A percentile compares a stretch with the other conserved stretches of the same genome.
Conservation (phyloP, 352 stramenopile genomes). For the Globisporangium acanthophoron region DNA sequence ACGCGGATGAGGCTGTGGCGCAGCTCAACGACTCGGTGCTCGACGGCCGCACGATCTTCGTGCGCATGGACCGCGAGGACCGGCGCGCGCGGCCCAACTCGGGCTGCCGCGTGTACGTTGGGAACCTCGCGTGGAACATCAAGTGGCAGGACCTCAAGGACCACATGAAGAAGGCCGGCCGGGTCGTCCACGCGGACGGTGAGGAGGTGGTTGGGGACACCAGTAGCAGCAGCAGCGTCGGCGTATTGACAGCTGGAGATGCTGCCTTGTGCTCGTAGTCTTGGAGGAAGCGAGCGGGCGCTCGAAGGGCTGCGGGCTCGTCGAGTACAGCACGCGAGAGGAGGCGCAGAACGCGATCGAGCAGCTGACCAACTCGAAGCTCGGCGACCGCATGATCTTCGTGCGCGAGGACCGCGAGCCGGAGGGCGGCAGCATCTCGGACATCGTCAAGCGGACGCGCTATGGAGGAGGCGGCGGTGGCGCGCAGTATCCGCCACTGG, state of each 20-base stretch:
- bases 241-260: background rate
- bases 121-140: conserved; percentile 90
- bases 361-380: conserved; percentile 89
- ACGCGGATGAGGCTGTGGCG: conserved; percentile 78
- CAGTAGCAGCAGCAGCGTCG: background rate
- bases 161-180: conserved; percentile 87
- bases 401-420: conserved; percentile 83
- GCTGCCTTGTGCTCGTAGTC: conserved; percentile 26
- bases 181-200: conserved; percentile 81
- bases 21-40: conserved; percentile 91
- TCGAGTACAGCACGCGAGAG: conserved; percentile 59
- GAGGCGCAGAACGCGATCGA: conserved; percentile 85
- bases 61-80: conserved; percentile 91
- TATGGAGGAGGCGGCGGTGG: background rate
- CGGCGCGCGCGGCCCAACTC: conserved; percentile 23
- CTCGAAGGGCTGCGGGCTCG: conserved; percentile 87
- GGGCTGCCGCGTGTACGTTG: conserved; percentile 79
- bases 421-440: conserved; percentile 64
- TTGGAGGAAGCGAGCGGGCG: conserved; percentile 77
- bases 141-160: conserved; percentile 96
- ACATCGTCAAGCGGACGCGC: conserved; percentile 40
- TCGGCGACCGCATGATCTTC: conserved; percentile 88
- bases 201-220: background rate
- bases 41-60: conserved; percentile 90
- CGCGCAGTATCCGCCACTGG: background rate